These are phyloP conservation scores for Lithospermum erythrorhizon DNA, from an alignment of 257 asterid genomes.

Conservation along the genomic window DNA sequence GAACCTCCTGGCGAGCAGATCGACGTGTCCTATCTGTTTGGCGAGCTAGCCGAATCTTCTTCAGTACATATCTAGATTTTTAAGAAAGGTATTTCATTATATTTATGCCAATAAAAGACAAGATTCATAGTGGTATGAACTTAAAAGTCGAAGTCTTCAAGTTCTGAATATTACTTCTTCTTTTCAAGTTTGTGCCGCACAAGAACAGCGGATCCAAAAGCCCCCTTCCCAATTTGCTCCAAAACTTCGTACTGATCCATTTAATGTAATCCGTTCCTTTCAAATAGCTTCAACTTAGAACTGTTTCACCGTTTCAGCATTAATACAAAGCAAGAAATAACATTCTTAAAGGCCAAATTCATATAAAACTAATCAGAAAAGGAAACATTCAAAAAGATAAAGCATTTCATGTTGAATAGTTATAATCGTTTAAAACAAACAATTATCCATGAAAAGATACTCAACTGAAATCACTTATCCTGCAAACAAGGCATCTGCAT, in stretches of 20 bases:
- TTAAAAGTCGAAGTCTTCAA: background rate
- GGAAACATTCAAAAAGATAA: too few relatives aligned
- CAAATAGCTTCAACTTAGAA: background rate
- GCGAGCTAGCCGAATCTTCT: slow-evolving; percentile 93
- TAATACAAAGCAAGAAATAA: too few relatives aligned
- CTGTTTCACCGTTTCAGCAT: background rate
- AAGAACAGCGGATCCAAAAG: slow-evolving; percentile 85
- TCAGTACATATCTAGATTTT: slow-evolving; percentile 62
- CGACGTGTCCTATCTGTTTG: slow-evolving; percentile 91
- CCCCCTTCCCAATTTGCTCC: slow-evolving; percentile 93
- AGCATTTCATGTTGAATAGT: too few relatives aligned
- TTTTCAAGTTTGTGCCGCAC: slow-evolving; percentile 78
- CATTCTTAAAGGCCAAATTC: too few relatives aligned
- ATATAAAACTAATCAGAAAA: too few relatives aligned
- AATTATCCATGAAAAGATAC: background rate
- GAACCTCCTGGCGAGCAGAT: slow-evolving; percentile 94
- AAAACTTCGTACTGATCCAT: slow-evolving; percentile 77
- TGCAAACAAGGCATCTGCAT: background rate
- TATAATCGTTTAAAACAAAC: background rate
- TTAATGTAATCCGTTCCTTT: slow-evolving; percentile 17
- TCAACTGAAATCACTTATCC: background rate
- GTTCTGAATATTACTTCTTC: slow-evolving; percentile 47
- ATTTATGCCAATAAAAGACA: slow-evolving; percentile 4
- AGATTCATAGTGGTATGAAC: background rate
- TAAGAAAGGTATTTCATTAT: slow-evolving; percentile 10